Evolutionary conservation across 176 grass and related monocot species (phyloP).

Genomic region (Chloris gayana): DNA sequence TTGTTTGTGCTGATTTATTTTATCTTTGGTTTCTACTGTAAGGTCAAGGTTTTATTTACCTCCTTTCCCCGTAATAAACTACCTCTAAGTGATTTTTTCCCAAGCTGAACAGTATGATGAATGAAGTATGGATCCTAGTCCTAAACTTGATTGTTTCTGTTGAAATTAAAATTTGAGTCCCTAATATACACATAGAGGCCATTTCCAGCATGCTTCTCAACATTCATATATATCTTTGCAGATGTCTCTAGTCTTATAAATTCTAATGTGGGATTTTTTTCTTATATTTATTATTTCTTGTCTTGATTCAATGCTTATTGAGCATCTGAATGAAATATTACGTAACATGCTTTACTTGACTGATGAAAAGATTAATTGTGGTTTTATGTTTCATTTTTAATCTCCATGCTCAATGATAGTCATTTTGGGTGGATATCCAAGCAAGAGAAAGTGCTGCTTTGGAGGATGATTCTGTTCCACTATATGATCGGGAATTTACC

Average conservation of each 20-base stretch:
- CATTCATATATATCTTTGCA: conserved; percentile 6
- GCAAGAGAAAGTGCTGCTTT: conserved; percentile 55
- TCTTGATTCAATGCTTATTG: background rate
- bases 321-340: conserved; percentile 7
- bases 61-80: background rate
- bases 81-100: background rate
- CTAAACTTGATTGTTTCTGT: background rate
- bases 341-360: conserved; percentile 8
- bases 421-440: conserved; percentile 97
- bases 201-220: background rate
- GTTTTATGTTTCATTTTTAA: conserved; percentile 38
- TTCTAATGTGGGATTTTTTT: background rate
- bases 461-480: conserved; percentile 66
- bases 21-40: background rate
- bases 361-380: conserved; percentile 29
- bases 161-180: background rate
- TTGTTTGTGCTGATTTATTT: background rate
- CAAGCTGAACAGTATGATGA: background rate
- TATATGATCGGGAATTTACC: conserved; percentile 84
- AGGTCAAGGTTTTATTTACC: background rate
- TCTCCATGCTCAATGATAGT: conserved; percentile 40
- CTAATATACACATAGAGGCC: background rate
- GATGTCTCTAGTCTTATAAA: background rate
- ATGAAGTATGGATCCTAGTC: background rate
- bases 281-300: conserved; percentile 3